Conservation (phyloP, 208 protist species). For the Paratrypanosoma confusum region DNA sequence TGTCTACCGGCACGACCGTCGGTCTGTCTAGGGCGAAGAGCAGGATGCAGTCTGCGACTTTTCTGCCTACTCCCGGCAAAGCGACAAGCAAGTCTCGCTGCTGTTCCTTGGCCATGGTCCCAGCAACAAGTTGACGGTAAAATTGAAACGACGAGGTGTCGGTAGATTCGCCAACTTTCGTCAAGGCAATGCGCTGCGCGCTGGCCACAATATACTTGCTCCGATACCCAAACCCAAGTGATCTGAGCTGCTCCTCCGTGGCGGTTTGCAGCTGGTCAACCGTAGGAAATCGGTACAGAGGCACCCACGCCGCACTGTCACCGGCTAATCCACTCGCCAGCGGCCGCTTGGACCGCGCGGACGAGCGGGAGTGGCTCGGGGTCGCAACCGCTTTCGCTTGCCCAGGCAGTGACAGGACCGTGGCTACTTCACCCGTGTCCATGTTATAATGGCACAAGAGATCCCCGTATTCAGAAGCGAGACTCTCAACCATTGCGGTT, state of each 20-base stretch:
- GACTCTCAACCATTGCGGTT: constrained; percentile 34
- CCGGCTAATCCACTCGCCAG: neutral
- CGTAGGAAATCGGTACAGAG: constrained; percentile 37
- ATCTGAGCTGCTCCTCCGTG: constrained; percentile 25
- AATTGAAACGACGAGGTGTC: constrained; percentile 16
- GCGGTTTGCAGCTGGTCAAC: constrained; percentile 22
- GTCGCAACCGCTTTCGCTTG: neutral
- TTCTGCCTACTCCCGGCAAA: constrained; percentile 65
- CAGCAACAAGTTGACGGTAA: constrained; percentile 26
- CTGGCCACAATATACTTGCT: constrained; percentile 49
- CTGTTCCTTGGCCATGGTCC: constrained; percentile 6
- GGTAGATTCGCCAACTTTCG: neutral
- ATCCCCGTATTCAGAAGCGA: constrained; percentile 31
- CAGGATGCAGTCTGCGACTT: constrained; percentile 76
- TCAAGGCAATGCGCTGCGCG: constrained; percentile 9
- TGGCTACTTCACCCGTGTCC: constrained; percentile 16
- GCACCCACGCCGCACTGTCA: constrained; percentile 12
- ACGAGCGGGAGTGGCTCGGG: too few species aligned
- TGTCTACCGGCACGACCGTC: constrained; percentile 78
- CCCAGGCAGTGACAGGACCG: neutral
- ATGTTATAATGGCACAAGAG: constrained; percentile 38
- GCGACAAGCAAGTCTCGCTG: constrained; percentile 28
- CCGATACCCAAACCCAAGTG: constrained; percentile 60
- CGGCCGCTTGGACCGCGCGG: neutral
- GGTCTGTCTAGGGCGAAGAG: constrained; percentile 52